These are phyloP conservation scores for Diaporthe citrichinensis DNA, from an alignment of 2,329 filamentous ascomycete genomes.

Conservation along the genomic window DNA sequence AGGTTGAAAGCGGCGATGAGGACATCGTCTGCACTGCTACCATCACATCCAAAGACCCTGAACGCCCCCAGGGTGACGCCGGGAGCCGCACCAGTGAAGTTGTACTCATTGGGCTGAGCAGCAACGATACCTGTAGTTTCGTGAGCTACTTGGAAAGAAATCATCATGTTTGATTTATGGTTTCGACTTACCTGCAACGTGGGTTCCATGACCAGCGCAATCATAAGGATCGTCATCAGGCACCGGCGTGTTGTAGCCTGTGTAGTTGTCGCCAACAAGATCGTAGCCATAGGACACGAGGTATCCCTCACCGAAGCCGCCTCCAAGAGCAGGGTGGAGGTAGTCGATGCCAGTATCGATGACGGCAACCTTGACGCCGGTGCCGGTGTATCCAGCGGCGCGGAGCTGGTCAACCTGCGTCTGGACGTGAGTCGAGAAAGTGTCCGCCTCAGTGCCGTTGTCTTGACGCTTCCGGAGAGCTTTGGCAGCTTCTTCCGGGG, in stretches of 20 bases:
- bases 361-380: slow-evolving; percentile 51
- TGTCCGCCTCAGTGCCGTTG: slow-evolving; percentile 34
- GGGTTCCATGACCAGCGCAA: slow-evolving; percentile 38
- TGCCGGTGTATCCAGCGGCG: slow-evolving; percentile 50
- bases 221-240: slow-evolving; percentile 31
- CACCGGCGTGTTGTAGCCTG: slow-evolving; percentile 17
- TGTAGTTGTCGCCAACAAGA: slow-evolving; percentile 31
- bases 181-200: slow-evolving; percentile 34
- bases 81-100: slow-evolving; percentile 58
- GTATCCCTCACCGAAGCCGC: slow-evolving; percentile 53
- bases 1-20: slow-evolving; percentile 58
- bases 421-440: slow-evolving; percentile 49
- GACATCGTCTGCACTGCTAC: slow-evolving; percentile 52
- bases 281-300: slow-evolving; percentile 35
- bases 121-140: slow-evolving; percentile 56
- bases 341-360: slow-evolving; percentile 58
- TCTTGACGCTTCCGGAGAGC: slow-evolving; percentile 20
- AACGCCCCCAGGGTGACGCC: slow-evolving; percentile 58
- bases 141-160: neutral
- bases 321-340: slow-evolving; percentile 56
- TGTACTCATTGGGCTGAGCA: slow-evolving; percentile 55
- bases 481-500: neutral
- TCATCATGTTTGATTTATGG: rapidly evolving
- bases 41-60: slow-evolving; percentile 53
- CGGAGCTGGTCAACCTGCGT: slow-evolving; percentile 49